Conservation (phyloP, 805 yeast genomes). For the Isabelozyma pseudorhagii region DNA sequence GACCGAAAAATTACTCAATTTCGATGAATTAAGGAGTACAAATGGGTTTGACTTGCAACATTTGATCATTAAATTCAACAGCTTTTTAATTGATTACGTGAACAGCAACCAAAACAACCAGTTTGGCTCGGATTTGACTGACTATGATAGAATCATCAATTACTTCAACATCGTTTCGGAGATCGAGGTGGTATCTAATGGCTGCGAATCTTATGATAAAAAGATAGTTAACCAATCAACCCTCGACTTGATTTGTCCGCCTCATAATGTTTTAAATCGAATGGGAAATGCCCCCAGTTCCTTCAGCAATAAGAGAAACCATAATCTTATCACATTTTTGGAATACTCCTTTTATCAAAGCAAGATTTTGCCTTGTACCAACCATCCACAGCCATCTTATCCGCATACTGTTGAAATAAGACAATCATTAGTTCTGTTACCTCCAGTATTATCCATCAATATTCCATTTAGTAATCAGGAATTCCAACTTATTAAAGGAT, state of each 20-base stretch:
- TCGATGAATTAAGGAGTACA: slow-evolving; percentile 43
- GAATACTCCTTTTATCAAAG: slow-evolving; percentile 58
- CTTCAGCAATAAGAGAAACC: slow-evolving; percentile 19
- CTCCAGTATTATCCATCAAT: slow-evolving; percentile 65
- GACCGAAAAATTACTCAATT: slow-evolving; percentile 50
- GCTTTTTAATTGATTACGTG: slow-evolving; percentile 54
- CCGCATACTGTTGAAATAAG: slow-evolving; percentile 48
- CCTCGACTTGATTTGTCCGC: slow-evolving; percentile 43
- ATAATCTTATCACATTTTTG: slow-evolving; percentile 49
- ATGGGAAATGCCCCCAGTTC: slow-evolving; percentile 10
- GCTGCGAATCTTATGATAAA: slow-evolving; percentile 36
- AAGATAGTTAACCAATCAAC: slow-evolving; percentile 33
- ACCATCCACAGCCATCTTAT: slow-evolving; percentile 38
- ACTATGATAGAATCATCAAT: slow-evolving; percentile 18
- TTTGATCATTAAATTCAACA: slow-evolving; percentile 52
- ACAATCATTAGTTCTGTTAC: slow-evolving; percentile 50
- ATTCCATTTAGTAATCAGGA: slow-evolving; percentile 54
- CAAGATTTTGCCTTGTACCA: slow-evolving; percentile 46
- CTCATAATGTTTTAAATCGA: slow-evolving; percentile 21
- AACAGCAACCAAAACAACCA: slow-evolving; percentile 46
- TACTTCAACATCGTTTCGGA: slow-evolving; percentile 44
- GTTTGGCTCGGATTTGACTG: slow-evolving; percentile 3
- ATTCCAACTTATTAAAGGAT: slow-evolving; percentile 46
- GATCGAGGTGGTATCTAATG: slow-evolving; percentile 37
- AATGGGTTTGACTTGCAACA: slow-evolving; percentile 43